Conservation (phyloP, 1,139 yeast genomes). For the Yarrowia galli region DNA sequence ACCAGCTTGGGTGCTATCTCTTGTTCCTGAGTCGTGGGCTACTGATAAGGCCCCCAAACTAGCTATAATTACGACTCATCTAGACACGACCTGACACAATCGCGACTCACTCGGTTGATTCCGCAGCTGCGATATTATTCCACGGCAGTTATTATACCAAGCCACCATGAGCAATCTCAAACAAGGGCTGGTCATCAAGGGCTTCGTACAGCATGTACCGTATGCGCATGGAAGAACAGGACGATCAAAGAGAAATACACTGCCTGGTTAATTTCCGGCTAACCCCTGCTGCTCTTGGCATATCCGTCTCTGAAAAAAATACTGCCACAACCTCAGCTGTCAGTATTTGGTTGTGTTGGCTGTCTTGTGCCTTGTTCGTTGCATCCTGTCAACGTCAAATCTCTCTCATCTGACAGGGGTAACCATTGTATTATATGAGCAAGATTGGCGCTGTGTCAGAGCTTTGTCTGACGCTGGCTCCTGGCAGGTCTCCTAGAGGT, state of each 20-base stretch:
- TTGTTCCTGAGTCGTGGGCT: background rate
- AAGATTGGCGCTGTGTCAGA: too few species aligned
- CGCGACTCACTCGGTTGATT: too few species aligned
- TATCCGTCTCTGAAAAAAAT: too few species aligned
- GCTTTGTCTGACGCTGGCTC: background rate
- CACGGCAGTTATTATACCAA: background rate
- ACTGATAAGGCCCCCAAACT: too few species aligned
- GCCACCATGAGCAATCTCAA: background rate
- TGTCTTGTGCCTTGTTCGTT: too few species aligned
- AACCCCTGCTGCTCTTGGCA: background rate
- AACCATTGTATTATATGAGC: background rate
- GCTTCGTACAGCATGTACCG: background rate
- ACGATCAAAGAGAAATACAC: background rate
- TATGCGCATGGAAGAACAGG: background rate
- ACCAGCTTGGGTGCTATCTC: background rate
- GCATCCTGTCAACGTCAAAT: constrained; percentile 7
- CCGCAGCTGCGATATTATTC: background rate
- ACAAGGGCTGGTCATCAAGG: background rate
- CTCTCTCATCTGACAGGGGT: constrained; percentile 3
- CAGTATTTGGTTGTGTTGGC: background rate
- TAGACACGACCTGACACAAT: too few species aligned
- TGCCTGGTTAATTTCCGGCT: constrained; percentile 1
- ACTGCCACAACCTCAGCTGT: background rate
- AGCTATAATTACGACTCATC: too few species aligned
- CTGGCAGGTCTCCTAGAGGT: too few species aligned